phyloP scores from a whole-genome alignment of 176 grass and related monocot genomes.

The Hordeum marinum region DNA sequence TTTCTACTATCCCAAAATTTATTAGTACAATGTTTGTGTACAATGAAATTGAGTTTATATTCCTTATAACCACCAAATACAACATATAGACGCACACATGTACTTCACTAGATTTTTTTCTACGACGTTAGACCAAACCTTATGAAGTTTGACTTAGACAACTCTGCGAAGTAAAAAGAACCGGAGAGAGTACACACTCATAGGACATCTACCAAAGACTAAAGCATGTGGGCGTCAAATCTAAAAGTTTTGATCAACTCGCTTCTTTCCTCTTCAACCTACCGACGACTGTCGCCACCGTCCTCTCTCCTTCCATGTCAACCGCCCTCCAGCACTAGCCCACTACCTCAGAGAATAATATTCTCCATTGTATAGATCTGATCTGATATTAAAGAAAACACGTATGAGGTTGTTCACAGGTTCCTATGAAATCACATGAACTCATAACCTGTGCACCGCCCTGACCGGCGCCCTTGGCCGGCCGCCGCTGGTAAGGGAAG shows the following conservation, averaged over 20 bases:
- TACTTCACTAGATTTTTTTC: no score
- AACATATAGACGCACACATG: no score
- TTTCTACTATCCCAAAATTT: no score
- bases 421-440: conserved; percentile 53
- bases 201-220: neutral
- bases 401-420: neutral
- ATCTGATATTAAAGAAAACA: neutral
- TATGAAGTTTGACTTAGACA: no score
- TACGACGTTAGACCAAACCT: no score
- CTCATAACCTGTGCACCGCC: neutral
- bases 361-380: neutral
- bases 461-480: neutral
- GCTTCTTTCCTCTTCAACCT: neutral
- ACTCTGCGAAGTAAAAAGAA: no score
- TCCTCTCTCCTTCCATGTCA: neutral
- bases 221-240: neutral
- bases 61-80: no score
- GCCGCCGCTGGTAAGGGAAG: neutral
- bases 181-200: neutral
- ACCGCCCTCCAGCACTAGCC: neutral
- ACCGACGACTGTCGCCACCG: neutral
- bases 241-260: no score
- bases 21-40: no score
- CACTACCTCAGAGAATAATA: neutral
- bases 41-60: no score